A percentile compares a stretch with the other conserved stretches of the same genome.
Conservation (phyloP, 139 green algal genomes). For the Picochlorum sp. region DNA sequence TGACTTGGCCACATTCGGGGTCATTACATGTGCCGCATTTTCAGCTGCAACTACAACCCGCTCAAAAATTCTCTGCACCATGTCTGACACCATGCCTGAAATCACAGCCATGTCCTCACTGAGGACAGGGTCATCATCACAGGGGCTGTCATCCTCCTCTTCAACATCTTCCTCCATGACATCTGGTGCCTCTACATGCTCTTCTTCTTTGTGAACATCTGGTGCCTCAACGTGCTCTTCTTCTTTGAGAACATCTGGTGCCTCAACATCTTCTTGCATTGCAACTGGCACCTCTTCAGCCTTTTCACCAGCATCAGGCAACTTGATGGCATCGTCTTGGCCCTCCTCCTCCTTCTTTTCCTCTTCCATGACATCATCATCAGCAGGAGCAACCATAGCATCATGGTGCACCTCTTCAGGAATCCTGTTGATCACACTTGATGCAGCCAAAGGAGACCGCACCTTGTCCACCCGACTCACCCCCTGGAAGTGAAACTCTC, state of each 20-base stretch:
- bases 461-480: neutral
- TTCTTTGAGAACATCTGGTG: too few species aligned
- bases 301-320: neutral
- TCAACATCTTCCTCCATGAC: too few species aligned
- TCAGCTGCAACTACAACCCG: neutral
- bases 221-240: too few species aligned
- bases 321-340: neutral
- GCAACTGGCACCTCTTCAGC: too few species aligned
- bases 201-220: too few species aligned
- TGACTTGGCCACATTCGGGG: neutral
- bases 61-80: neutral
- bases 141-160: too few species aligned
- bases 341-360: neutral
- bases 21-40: neutral
- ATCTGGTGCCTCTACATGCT: too few species aligned
- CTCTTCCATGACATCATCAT: neutral
- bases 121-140: too few species aligned
- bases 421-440: neutral
- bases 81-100: neutral
- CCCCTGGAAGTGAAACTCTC: conserved; percentile 24
- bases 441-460: neutral
- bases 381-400: neutral
- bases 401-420: neutral
- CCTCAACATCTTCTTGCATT: too few species aligned
- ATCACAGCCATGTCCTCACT: neutral